phyloP scores from a whole-genome alignment of 2,329 filamentous ascomycete species.

The Lachnellula arida region DNA sequence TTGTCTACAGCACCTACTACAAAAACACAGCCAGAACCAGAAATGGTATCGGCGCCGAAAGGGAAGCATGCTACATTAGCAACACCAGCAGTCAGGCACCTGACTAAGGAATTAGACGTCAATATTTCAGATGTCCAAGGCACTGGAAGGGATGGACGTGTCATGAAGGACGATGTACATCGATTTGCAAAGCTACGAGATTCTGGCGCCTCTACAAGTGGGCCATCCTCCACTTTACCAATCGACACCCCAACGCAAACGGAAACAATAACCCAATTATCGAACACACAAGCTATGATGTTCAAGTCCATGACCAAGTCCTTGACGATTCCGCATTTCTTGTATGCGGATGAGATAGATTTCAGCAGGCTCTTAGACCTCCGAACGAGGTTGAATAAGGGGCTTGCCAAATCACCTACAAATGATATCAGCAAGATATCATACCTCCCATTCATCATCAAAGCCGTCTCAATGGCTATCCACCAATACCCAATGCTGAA shows the following conservation, averaged over 20 bases:
- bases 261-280: conserved; percentile 67
- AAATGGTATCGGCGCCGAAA: conserved; percentile 10
- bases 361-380: conserved; percentile 70
- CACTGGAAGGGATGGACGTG: conserved; percentile 85
- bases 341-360: conserved; percentile 88
- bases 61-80: conserved; percentile 72
- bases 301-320: conserved; percentile 97
- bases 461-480: conserved; percentile 84
- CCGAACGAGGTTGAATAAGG: conserved; percentile 68
- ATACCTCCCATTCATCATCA: conserved; percentile 91
- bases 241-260: conserved; percentile 41
- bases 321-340: conserved; percentile 86
- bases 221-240: conserved; percentile 11
- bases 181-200: conserved; percentile 57
- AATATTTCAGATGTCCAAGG: conserved; percentile 75
- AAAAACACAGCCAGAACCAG: background rate
- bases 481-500: conserved; percentile 83
- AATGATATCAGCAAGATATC: conserved; percentile 63
- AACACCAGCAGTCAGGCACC: conserved; percentile 85
- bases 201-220: conserved; percentile 27
- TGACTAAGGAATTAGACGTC: conserved; percentile 74
- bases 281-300: conserved; percentile 83
- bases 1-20: background rate
- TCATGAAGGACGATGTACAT: conserved; percentile 88
- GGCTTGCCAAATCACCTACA: conserved; percentile 39